These are phyloP conservation scores for Emergomyces pasteurianus DNA, from an alignment of 2,329 filamentous ascomycete genomes.

Conservation along the genomic window DNA sequence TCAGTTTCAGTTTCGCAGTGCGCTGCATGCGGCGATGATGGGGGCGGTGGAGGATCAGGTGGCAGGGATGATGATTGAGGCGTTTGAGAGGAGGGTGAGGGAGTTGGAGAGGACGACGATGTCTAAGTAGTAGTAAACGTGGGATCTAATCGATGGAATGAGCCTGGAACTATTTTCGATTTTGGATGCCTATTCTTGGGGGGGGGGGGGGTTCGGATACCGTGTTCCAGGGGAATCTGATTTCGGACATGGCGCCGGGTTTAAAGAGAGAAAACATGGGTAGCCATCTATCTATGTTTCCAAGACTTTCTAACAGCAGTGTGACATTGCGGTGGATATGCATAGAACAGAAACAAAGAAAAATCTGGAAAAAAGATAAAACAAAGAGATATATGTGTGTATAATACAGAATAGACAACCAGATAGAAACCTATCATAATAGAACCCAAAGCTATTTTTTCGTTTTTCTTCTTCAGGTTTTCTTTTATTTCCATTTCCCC, in stretches of 20 bases:
- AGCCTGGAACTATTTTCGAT: not conserved
- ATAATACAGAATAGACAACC: slow-evolving; percentile 5
- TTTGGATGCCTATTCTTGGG: not conserved
- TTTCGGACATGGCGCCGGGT: too few relatives aligned
- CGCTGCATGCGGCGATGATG: slow-evolving; percentile 75
- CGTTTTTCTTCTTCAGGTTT: not conserved
- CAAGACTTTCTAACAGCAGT: not conserved
- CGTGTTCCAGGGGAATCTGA: not conserved
- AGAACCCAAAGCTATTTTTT: not conserved
- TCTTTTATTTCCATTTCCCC: not conserved
- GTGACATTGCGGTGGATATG: not conserved
- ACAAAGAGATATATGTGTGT: slow-evolving; percentile 2
- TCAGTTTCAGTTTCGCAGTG: slow-evolving; percentile 75
- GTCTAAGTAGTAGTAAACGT: not conserved
- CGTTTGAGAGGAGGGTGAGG: slow-evolving; percentile 73
- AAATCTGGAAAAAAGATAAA: not conserved
- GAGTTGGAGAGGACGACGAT: slow-evolving; percentile 37
- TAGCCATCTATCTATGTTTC: not conserved
- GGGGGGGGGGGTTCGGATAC: not conserved
- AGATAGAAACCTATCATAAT: slow-evolving; percentile 1
- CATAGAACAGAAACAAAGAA: not conserved
- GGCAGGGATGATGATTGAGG: slow-evolving; percentile 78
- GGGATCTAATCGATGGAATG: not conserved
- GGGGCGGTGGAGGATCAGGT: slow-evolving; percentile 71
- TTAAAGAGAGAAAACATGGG: not conserved